Base-by-base conservation (phyloP, 306 rosid species). In the Fagus sylvatica region DNA sequence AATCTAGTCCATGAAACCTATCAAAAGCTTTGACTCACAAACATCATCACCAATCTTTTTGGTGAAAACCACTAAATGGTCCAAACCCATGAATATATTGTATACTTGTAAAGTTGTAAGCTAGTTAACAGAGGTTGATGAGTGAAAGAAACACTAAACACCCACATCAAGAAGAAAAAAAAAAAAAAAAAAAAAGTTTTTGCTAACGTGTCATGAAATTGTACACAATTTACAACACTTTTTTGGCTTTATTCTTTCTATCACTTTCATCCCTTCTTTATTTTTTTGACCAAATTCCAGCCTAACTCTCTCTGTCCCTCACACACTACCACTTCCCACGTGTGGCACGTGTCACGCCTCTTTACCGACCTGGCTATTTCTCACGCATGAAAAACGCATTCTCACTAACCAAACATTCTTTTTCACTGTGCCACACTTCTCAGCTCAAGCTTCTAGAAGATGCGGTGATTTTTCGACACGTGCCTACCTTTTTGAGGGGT, bases 121-220 rank as follows among this genome's bases (percentile, higher is more conserved):
- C 77, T 59, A 79, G 32, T 84, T 19, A 53, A 17, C 22, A 69
- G 88, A 81, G 4, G 82, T 87, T 85, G 89, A 90, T 49, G 90
- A 88, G 94, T 87, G 90, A 79, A 92, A 87, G 94, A 79, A 90
- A 90, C 82, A 42, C 60, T 79, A 16, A 80, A 78, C 22, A 11
- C 42, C 67, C 69, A 48, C 72, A 33, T 76, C 77, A 76, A 19
- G 49, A 55, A 40, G 34, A 61, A 1, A 39, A 13, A 51, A 71
- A 40, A 53, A 53, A 9, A 46, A 17, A 9, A 57, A 46, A 48
- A 60, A 72, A 8, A 36, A 39, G 42, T 36, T 0, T 42, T 33
- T 9, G 69, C 64, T 55, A 71, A 81, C 88, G 89, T 74, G 91
- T 82, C 85, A 3, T n/a, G 4, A 5, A 12, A 7, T 4, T 6